Base-by-base conservation (phyloP, 1,284 basidiomycete species). In the Austroboletus novae-zelandiae region DNA sequence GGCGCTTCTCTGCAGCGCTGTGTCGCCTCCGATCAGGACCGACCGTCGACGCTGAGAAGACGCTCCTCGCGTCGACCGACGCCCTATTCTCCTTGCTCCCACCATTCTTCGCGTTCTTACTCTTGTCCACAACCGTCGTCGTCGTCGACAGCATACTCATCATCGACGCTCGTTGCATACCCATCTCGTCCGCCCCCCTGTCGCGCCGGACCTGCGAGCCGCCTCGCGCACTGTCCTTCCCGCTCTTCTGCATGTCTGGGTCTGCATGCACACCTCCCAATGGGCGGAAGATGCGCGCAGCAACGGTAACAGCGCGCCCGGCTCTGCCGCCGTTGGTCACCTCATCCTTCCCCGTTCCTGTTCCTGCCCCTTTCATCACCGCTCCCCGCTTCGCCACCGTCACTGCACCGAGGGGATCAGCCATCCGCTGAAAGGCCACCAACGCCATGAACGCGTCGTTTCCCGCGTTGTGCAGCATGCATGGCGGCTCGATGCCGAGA, bases 381-480 rank as follows among this genome's bases (percentile, higher is more conserved):
- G 14, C 18, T 11, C 36, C 2, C 5, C 45, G 15, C 14, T 6
- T 34, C 5, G 37, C 18, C 29, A n/a, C 32, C 9, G 5, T n/a
- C 13, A 43, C 23, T 7, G 14, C 17, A 1, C 52, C 46, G 14
- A 57, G 56, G 0, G 79, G 80, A 49, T 83, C 80, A 13, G 87
- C 65, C 41, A 89, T 74, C 55, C 79, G 70, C 59, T 89, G 87
- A 37, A 89, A 70, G 8, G 75, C 79, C 35, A 84, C 78, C 27
- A 90, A 74, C 42, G 68, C 67, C 70, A 84, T 72, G 59, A 85
- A 80, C 3, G 87, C 84, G 54, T 86, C 82, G 64, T 90, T 90
- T 13, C 86, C 87, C 15, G 86, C 70, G 58, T 89, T 88, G 62
- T 85, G 78, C 52, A 84, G 62, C 8, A 65, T 61, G 73, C 78